phyloP scores from a whole-genome alignment of 1,139 yeast genomes.

The Debaryomyces sp. region DNA sequence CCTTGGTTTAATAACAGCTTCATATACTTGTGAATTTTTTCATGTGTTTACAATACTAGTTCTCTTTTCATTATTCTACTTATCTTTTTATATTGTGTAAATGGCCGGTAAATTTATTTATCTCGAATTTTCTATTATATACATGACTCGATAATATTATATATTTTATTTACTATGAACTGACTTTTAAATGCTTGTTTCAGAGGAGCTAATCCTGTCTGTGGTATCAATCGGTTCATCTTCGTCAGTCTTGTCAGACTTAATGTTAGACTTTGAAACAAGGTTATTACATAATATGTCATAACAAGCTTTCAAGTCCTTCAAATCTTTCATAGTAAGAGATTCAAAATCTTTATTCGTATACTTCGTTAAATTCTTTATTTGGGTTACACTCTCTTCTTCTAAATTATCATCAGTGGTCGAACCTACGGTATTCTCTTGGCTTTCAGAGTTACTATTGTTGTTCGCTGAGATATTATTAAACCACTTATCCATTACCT shows the following conservation, averaged over 20 bases:
- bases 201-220: not conserved
- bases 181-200: conserved; percentile 1
- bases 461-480: conserved; percentile 27
- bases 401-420: not conserved
- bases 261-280: not conserved
- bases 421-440: not conserved
- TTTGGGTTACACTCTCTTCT: not conserved
- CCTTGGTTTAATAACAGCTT: not conserved
- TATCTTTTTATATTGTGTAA: not conserved
- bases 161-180: conserved; percentile 1
- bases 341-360: conserved; percentile 39
- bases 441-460: conserved; percentile 2
- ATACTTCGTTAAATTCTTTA: conserved; percentile 33
- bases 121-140: conserved; percentile 16
- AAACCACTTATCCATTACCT: conserved; percentile 51
- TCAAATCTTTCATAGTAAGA: conserved; percentile 39
- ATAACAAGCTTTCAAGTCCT: conserved; percentile 35
- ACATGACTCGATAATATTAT: conserved; percentile 3
- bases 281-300: conserved; percentile 39
- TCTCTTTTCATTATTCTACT: not conserved
- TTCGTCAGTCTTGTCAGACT: not conserved
- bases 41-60: conserved; percentile 1
- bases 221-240: not conserved
- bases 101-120: conserved; percentile 6
- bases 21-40: not conserved